A percentile compares a stretch with the other conserved stretches of the same genome.
phyloP scores from a whole-genome alignment of 2,329 filamentous ascomycete genomes.

The Trichoderma sp. region DNA sequence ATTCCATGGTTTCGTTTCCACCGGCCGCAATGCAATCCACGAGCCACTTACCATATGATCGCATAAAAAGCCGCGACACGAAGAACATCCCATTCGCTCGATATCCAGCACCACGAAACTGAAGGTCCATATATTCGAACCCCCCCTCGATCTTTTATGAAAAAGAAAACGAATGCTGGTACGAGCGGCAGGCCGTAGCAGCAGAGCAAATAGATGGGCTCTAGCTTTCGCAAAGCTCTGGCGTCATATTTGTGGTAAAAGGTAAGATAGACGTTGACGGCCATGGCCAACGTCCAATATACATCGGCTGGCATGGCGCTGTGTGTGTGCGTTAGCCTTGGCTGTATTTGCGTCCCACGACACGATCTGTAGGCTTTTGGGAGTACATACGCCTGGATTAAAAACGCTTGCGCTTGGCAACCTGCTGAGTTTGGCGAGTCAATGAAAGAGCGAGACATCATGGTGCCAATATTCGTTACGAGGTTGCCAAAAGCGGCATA shows the following conservation, averaged over 20 bases:
- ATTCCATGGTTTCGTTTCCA: neutral
- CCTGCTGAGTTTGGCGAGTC: conserved; percentile 48
- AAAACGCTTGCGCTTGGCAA: conserved; percentile 69
- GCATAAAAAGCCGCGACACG: conserved; percentile 73
- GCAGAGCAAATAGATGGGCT: conserved; percentile 65
- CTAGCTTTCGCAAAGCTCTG: conserved; percentile 62
- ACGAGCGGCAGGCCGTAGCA: conserved; percentile 73
- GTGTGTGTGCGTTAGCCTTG: conserved; percentile 7
- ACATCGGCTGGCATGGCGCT: conserved; percentile 76
- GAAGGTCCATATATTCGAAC: conserved; percentile 69
- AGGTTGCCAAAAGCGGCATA: conserved; percentile 79
- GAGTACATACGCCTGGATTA: conserved; percentile 70
- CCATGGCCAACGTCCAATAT: conserved; percentile 76
- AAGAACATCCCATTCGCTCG: conserved; percentile 64
- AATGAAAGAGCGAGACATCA: conserved; percentile 65
- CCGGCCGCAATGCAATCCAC: neutral
- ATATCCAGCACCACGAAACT: conserved; percentile 79
- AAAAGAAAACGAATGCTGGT: conserved; percentile 65
- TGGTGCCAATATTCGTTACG: conserved; percentile 69
- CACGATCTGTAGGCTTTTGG: neutral
- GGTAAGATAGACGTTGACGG: conserved; percentile 76
- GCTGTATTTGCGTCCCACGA: neutral
- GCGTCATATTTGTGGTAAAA: conserved; percentile 73
- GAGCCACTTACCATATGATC: conserved; percentile 54
- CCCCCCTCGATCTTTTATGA: conserved; percentile 56